phyloP scores from a whole-genome alignment of 139 green algal genomes.

The Asterochloris sp. region DNA sequence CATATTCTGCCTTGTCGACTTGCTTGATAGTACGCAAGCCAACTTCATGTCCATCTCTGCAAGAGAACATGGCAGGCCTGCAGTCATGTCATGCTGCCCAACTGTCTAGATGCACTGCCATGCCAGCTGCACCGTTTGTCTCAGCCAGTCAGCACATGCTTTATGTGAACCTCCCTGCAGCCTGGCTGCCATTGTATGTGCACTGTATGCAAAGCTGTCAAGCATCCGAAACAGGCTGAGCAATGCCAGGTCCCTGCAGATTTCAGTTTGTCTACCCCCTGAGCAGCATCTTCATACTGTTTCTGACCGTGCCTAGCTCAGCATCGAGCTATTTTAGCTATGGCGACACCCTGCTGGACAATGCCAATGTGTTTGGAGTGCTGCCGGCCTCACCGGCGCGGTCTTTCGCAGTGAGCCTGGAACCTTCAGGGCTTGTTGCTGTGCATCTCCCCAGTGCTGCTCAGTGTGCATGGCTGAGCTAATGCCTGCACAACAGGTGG shows the following conservation, averaged over 20 bases:
- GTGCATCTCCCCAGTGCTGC: not conserved
- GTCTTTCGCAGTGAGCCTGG: not conserved
- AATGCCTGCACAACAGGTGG: not conserved
- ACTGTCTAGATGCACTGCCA: too few species aligned
- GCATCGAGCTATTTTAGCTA: conserved; percentile 8
- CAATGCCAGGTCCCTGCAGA: not conserved
- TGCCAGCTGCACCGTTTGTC: too few species aligned
- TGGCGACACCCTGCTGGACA: conserved; percentile 2
- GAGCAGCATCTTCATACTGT: conserved; percentile 1
- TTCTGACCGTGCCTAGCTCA: conserved; percentile 16
- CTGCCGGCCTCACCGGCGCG: conserved; percentile 1
- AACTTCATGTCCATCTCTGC: too few species aligned
- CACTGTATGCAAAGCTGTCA: conserved; percentile 6
- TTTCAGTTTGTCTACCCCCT: conserved; percentile 9
- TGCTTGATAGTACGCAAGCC: too few species aligned
- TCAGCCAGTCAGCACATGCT: too few species aligned
- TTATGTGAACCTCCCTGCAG: too few species aligned
- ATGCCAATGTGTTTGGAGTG: conserved; percentile 3
- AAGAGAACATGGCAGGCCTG: too few species aligned
- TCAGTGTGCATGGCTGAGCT: not conserved
- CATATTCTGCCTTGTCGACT: too few species aligned
- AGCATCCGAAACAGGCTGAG: not conserved
- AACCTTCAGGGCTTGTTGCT: not conserved
- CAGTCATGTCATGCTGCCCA: too few species aligned
- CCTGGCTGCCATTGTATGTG: not conserved